phyloP scores from a whole-genome alignment of 129 eudicot genomes.

The Daucus carota region DH1_v3.0 NC_030381.2:55992501-55993000 shows the following conservation, averaged over 20 bases:
- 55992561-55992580: slow-evolving; percentile 76
- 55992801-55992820: slow-evolving; percentile 67
- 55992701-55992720: slow-evolving; percentile 20
- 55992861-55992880: slow-evolving; percentile 43
- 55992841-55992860: slow-evolving; percentile 52
- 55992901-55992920: slow-evolving; percentile 33
- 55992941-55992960: slow-evolving; percentile 56
- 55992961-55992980: slow-evolving; percentile 44
- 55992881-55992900: slow-evolving; percentile 65
- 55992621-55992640: slow-evolving; percentile 11
- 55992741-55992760: slow-evolving; percentile 37
- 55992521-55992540: slow-evolving; percentile 64
- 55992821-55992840: slow-evolving; percentile 83
- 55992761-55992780: slow-evolving; percentile 14
- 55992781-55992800: slow-evolving; percentile 24
- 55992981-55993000: slow-evolving; percentile 23
- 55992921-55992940: slow-evolving; percentile 53
- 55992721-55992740: slow-evolving; percentile 50
- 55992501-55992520: slow-evolving; percentile 83
- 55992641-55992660: neutral
- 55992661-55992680: slow-evolving; percentile 15
- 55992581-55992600: slow-evolving; percentile 30
- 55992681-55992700: slow-evolving; percentile 18
- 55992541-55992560: slow-evolving; percentile 88
- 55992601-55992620: slow-evolving; percentile 7